Conservation (phyloP, 1,139 yeast genomes). For the Saccharomyces hybrid region DNA sequence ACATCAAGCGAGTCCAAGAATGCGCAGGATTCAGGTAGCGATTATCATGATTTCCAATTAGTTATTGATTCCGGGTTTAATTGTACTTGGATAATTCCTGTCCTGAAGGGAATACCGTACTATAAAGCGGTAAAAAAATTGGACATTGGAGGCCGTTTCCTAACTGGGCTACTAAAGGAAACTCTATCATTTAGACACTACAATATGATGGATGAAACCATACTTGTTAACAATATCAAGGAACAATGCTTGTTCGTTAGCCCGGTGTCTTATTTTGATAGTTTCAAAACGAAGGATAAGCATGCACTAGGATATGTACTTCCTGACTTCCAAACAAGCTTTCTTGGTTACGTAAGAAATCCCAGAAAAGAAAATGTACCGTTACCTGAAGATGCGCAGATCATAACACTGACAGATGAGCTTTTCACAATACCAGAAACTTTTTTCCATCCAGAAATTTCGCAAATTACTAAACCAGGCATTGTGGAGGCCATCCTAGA, state of each 20-base stretch:
- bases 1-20: conserved; percentile 4
- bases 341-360: conserved; percentile 55
- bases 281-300: conserved; percentile 39
- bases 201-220: conserved; percentile 87
- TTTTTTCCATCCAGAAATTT: conserved; percentile 76
- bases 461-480: conserved; percentile 69
- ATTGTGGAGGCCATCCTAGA: conserved; percentile 66
- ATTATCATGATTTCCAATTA: conserved; percentile 54
- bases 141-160: conserved; percentile 71
- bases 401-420: conserved; percentile 67
- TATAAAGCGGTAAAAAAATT: conserved; percentile 69
- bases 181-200: conserved; percentile 85
- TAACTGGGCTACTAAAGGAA: conserved; percentile 78
- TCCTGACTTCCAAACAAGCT: conserved; percentile 79
- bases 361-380: conserved; percentile 23
- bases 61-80: conserved; percentile 86
- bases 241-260: conserved; percentile 75
- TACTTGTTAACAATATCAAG: conserved; percentile 76
- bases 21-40: conserved; percentile 2
- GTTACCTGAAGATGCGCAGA: conserved; percentile 48
- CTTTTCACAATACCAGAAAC: conserved; percentile 83
- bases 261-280: conserved; percentile 47
- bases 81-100: conserved; percentile 82
- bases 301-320: conserved; percentile 59
- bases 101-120: conserved; percentile 68